Base-by-base conservation (phyloP, 441 rosid genomes). In the Metrosideros polymorpha region DNA sequence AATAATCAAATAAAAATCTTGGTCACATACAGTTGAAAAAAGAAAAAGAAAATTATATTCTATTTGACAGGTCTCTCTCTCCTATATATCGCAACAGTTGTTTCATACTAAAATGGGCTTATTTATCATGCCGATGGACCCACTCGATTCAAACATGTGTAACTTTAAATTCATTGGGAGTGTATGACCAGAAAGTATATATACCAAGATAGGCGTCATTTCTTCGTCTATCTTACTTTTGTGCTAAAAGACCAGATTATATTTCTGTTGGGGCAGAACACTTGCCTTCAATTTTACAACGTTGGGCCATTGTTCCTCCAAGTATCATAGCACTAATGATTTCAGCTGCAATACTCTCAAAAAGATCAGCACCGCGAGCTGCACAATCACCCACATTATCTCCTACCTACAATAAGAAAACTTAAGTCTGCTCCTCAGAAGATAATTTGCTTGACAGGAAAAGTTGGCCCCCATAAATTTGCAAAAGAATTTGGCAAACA, bases 341-440 rank as follows among this genome's bases (percentile, higher is more conserved):
- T 94, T 98, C 99, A 88, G 99, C 99, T 35, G 99, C 99, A 86
- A 98, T 98, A 90, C 99, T 98, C 94, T 98, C 99, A 90, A 98
- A 98, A 88, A 98, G 98, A 93, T 98, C 98, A 89, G 99, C 99
- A 88, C 99, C 99, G 86, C 99, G 92, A 84, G 99, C 99, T 91
- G 99, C 99, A 92, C 99, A 98, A 91, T 98, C 99, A 83, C 99
- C 99, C 85, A 98, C 99, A 91, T 98, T 98, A 89, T 96, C 99
- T 89, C 99, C 98, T 88, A 98, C 99, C 99, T 94, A 83, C 83
- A 89, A 79, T 83, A 71, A 86, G 7, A 12, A 71, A 71, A 71
- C 43, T 39, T 71, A 39, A 71, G 79, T 71, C 47, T 10, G n/a
- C 47, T 39, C 17, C 79, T 71, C 49, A 71, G 49, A 71, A 71